phyloP scores from a whole-genome alignment of 805 yeast species.

The Candida morakotiae region DNA sequence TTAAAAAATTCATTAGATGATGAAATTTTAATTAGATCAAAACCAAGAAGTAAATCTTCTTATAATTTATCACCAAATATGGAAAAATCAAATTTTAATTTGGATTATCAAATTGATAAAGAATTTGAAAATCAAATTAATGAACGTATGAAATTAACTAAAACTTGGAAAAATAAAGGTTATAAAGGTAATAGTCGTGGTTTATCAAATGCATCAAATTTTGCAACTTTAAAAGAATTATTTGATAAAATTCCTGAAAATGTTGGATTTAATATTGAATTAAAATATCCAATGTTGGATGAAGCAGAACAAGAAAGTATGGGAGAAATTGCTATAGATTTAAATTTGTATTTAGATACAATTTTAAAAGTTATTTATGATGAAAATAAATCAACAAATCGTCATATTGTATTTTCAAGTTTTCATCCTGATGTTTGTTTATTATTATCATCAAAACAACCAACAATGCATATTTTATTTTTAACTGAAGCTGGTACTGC shows the following conservation, averaged over 20 bases:
- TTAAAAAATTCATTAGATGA: slow-evolving; percentile 1
- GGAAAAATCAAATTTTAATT: slow-evolving; percentile 7
- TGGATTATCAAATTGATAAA: slow-evolving; percentile 31
- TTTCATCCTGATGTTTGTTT: slow-evolving; percentile 93
- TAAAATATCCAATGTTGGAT: slow-evolving; percentile 92
- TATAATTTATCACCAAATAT: slow-evolving; percentile 27
- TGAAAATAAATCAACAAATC: slow-evolving; percentile 66
- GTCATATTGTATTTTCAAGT: slow-evolving; percentile 87
- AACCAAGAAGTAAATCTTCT: slow-evolving; percentile 35
- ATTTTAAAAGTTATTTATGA: slow-evolving; percentile 71
- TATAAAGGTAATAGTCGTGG: slow-evolving; percentile 94
- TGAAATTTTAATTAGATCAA: slow-evolving; percentile 1
- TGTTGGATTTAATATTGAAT: slow-evolving; percentile 92
- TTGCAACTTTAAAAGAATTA: slow-evolving; percentile 82
- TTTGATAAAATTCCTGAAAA: slow-evolving; percentile 74
- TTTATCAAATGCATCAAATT: slow-evolving; percentile 81
- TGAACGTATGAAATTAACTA: slow-evolving; percentile 79
- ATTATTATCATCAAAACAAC: slow-evolving; percentile 84
- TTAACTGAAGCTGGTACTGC: slow-evolving; percentile 85
- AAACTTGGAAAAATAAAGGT: slow-evolving; percentile 79
- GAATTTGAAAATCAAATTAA: slow-evolving; percentile 37
- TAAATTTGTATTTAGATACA: slow-evolving; percentile 86
- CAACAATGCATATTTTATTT: slow-evolving; percentile 85
- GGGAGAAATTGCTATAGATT: slow-evolving; percentile 78
- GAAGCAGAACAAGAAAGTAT: slow-evolving; percentile 87